Evolutionary conservation across 495 filamentous ascomycete species (phyloP).

Genomic region (Penicillium bovifimosum): DNA sequence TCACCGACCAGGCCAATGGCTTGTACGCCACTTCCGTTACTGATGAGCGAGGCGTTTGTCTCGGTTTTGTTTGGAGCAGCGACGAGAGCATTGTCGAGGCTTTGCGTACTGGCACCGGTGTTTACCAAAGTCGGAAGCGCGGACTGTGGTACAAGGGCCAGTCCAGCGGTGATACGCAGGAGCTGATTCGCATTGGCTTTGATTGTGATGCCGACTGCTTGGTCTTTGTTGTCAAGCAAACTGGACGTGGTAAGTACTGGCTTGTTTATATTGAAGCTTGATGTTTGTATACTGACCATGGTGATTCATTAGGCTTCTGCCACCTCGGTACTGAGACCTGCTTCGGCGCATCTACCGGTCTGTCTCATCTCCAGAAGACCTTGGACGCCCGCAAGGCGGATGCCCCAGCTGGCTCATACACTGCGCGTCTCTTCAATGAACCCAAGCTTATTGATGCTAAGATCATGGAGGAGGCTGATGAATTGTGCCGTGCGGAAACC

Average conservation of each 20-base stretch:
- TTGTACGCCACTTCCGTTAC: slow-evolving; percentile 82
- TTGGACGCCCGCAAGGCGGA: slow-evolving; percentile 69
- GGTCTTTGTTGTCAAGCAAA: slow-evolving; percentile 82
- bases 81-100: slow-evolving; percentile 84
- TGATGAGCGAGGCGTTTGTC: slow-evolving; percentile 76
- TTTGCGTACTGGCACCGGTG: slow-evolving; percentile 78
- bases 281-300: slow-evolving; percentile 12
- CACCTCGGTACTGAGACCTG: slow-evolving; percentile 88
- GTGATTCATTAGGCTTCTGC: slow-evolving; percentile 67
- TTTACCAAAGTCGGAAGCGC: slow-evolving; percentile 92
- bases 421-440: slow-evolving; percentile 84
- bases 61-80: slow-evolving; percentile 92
- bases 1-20: slow-evolving; percentile 78
- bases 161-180: slow-evolving; percentile 86
- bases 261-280: not conserved
- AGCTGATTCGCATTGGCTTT: slow-evolving; percentile 73
- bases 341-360: slow-evolving; percentile 77
- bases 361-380: slow-evolving; percentile 80
- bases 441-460: slow-evolving; percentile 85
- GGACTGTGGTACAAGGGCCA: slow-evolving; percentile 97
- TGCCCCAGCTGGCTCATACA: slow-evolving; percentile 88
- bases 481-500: slow-evolving; percentile 78
- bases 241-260: slow-evolving; percentile 55
- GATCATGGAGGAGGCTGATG: slow-evolving; percentile 96
- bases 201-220: slow-evolving; percentile 94